These are phyloP conservation scores for Scutellaria barbata DNA, from an alignment of 257 asterid genomes.

Conservation along the genomic window DNA sequence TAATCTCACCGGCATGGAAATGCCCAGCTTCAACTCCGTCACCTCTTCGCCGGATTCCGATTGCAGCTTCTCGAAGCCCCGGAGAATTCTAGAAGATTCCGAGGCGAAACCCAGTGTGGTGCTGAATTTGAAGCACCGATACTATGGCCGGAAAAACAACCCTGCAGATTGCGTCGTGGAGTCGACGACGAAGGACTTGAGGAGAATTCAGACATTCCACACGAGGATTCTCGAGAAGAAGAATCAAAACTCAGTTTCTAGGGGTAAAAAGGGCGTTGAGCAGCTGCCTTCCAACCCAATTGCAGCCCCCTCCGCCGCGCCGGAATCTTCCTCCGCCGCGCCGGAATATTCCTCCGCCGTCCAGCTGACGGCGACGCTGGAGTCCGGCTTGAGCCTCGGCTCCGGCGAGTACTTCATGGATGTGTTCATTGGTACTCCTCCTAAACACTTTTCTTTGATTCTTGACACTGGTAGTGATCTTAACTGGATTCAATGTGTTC, in stretches of 20 bases:
- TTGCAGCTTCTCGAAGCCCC: slow-evolving; percentile 41
- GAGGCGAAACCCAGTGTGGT: slow-evolving; percentile 48
- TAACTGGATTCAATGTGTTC: slow-evolving; percentile 91
- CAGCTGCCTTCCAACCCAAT: background rate
- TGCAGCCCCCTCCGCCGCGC: slow-evolving; percentile 29
- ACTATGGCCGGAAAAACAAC: slow-evolving; percentile 37
- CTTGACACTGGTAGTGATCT: slow-evolving; percentile 96
- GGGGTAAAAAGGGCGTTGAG: slow-evolving; percentile 37
- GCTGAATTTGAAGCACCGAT: slow-evolving; percentile 65
- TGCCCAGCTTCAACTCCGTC: slow-evolving; percentile 44
- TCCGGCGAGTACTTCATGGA: slow-evolving; percentile 87
- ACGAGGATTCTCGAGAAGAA: slow-evolving; percentile 64
- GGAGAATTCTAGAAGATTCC: slow-evolving; percentile 28
- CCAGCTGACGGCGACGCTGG: slow-evolving; percentile 76
- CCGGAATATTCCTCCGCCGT: slow-evolving; percentile 34
- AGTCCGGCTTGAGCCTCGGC: slow-evolving; percentile 62
- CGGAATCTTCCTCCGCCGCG: slow-evolving; percentile 40
- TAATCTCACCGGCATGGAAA: slow-evolving; percentile 37
- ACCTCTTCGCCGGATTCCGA: slow-evolving; percentile 43
- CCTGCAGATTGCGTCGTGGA: slow-evolving; percentile 50
- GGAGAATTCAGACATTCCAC: slow-evolving; percentile 72
- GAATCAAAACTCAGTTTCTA: slow-evolving; percentile 53
- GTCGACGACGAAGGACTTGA: slow-evolving; percentile 66
- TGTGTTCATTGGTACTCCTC: slow-evolving; percentile 88
- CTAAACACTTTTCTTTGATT: slow-evolving; percentile 76